Conservation (phyloP, 2,329 filamentous ascomycete species). For the Fusarium fracticaudum region DNA sequence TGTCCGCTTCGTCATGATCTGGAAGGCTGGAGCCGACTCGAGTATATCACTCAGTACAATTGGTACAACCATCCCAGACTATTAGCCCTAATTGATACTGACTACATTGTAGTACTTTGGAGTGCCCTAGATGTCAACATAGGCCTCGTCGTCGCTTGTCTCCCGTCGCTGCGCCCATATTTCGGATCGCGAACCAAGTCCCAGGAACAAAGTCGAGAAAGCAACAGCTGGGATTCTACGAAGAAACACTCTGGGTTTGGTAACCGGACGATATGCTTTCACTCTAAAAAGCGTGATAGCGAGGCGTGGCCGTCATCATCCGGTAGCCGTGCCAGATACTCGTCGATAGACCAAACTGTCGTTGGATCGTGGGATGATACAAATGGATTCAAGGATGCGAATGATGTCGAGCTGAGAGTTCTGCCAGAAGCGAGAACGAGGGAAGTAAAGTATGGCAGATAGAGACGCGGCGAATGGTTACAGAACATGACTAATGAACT, state of each 20-base stretch:
- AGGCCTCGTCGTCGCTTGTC: conserved; percentile 28
- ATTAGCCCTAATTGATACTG: fast-evolving
- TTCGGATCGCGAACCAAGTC: conserved; percentile 8
- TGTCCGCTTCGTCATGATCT: conserved; percentile 19
- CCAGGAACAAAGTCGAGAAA: not conserved
- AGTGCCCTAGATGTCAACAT: conserved; percentile 27
- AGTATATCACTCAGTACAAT: conserved; percentile 19
- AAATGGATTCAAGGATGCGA: not conserved
- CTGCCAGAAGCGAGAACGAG: not conserved
- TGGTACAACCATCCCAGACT: not conserved
- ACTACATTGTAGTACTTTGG: conserved; percentile 6
- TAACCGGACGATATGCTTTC: not conserved
- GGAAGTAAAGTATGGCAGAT: not conserved
- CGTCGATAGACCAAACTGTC: not conserved
- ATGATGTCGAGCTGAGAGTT: not conserved
- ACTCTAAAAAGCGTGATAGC: not conserved
- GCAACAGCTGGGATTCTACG: not conserved
- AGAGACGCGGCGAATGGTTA: fast-evolving
- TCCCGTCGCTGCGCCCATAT: conserved; percentile 31
- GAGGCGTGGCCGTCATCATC: not conserved
- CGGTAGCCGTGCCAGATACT: not conserved
- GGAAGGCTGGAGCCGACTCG: conserved; percentile 8
- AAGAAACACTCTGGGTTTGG: not conserved
- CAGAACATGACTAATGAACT: not conserved
- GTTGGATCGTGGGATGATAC: not conserved